Evolutionary conservation across 1,284 basidiomycete genomes (phyloP), one percentile per base, ranked within the genome.

Genomic region (Rhodotorula sp.): DNA sequence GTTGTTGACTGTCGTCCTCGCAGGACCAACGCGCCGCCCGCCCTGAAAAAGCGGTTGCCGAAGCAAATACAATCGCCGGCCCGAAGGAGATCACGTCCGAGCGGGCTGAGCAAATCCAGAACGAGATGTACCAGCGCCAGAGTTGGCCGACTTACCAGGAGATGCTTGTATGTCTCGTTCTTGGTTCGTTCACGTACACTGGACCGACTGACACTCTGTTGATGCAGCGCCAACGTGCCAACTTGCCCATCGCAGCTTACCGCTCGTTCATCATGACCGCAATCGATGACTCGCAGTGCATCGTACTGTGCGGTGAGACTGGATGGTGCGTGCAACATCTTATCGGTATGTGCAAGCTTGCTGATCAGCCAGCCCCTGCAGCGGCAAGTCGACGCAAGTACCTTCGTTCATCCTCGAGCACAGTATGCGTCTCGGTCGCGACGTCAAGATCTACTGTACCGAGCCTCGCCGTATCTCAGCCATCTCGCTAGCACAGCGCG

Each of bases 311-410:
- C 77, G 96, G 96, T 55, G 96, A 99, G 82, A 99, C 96, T 8
- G 96, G 96, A 76, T 99, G 93, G 91, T 91, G 76, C 77, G 81
- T 76, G 31, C 34, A 10, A 50, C 44, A 34, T 61, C 34, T 56
- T 13, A 40, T 53, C 26, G 18, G 18, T 34, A 5, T 9, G 4
- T 16, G 2, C 20, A 24, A 59, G 16, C 11, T 13, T 6, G n/a
- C 20, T 37, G 68, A 37, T 26, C 51, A 48, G 34, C 34, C 34
- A 10, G 34, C 34, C 34, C 22, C 28, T 26, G 30, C 67, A 93
- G 94, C 77, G 96, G 95, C 22, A 99, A 99, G 82, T 97, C 94
- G 2, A 99, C 96, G 0, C 96, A 99, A 82, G 86, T 99, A 6
- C 96, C 96, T 1, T 86, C 91, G 0, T 99, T 93, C 82, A 90